Percentiles rank a stretch among this genome's conserved stretches.
These are phyloP conservation scores for Pseudonectria foliicola DNA, from an alignment of 2,329 filamentous ascomycete genomes.

Conservation along the genomic window DNA sequence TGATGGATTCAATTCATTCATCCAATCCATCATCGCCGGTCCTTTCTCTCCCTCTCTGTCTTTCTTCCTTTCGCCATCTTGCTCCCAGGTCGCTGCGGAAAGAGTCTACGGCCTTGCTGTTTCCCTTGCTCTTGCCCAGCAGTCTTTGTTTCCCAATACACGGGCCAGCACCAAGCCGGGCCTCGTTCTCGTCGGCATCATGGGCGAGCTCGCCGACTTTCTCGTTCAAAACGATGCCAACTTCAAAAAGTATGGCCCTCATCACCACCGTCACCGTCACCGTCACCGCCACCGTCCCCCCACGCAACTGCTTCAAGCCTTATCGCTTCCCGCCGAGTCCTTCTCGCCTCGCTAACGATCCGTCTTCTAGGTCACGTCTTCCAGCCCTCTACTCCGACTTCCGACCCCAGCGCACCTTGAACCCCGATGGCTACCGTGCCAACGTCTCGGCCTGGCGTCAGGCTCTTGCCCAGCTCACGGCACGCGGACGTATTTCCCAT, in stretches of 20 bases:
- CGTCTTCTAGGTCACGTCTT: conserved; percentile 57
- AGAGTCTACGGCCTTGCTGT: too few relatives aligned
- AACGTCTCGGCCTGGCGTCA: conserved; percentile 75
- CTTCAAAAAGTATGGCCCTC: conserved; percentile 45
- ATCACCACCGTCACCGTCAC: neutral
- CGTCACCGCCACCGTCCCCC: neutral
- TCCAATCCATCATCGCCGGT: too few relatives aligned
- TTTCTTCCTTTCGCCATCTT: too few relatives aligned
- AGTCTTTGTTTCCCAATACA: neutral
- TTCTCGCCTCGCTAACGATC: conserved; percentile 1
- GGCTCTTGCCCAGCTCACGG: conserved; percentile 62
- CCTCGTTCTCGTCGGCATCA: conserved; percentile 30
- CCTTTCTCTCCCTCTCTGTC: too few relatives aligned
- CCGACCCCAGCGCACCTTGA: conserved; percentile 61
- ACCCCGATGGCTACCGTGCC: conserved; percentile 77
- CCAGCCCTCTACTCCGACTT: conserved; percentile 89
- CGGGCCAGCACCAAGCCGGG: neutral
- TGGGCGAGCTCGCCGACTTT: conserved; percentile 64
- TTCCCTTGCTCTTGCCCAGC: neutral
- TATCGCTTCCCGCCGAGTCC: neutral
- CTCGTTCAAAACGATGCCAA: conserved; percentile 53
- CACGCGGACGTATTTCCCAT: conserved; percentile 48
- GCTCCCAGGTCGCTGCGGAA: too few relatives aligned
- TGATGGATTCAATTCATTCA: too few relatives aligned
- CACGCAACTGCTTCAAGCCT: neutral